Conservation (phyloP, 2,329 filamentous ascomycete genomes). For the Thelonectria olida region DNA sequence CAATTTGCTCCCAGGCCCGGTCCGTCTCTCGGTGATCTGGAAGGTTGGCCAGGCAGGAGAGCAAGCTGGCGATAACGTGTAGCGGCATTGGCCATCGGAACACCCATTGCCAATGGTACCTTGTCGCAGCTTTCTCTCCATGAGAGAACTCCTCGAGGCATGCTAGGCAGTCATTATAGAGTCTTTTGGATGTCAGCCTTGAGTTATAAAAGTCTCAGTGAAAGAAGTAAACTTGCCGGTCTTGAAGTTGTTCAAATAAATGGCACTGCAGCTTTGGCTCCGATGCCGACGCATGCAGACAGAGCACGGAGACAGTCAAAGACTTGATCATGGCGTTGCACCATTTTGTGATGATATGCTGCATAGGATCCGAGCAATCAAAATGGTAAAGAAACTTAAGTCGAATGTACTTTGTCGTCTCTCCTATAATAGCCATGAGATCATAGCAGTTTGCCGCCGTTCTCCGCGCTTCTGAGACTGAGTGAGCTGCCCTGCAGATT, state of each 20-base stretch:
- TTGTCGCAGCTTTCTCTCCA: slow-evolving; percentile 20
- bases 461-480: slow-evolving; percentile 19
- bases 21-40: slow-evolving; percentile 26
- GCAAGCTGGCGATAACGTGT: slow-evolving; percentile 22
- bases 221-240: no score
- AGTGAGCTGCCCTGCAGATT: slow-evolving; percentile 22
- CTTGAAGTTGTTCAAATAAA: slow-evolving; percentile 22
- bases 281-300: slow-evolving; percentile 21
- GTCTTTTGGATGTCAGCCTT: slow-evolving; percentile 8
- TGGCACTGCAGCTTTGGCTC: slow-evolving; percentile 23
- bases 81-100: slow-evolving; percentile 31
- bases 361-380: slow-evolving; percentile 26
- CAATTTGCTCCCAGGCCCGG: slow-evolving; percentile 27
- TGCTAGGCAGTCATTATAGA: slow-evolving; percentile 26
- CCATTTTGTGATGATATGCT: slow-evolving; percentile 23
- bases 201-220: neutral
- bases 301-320: slow-evolving; percentile 23
- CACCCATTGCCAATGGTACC: slow-evolving; percentile 28
- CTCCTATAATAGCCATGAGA: slow-evolving; percentile 21
- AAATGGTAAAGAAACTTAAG: slow-evolving; percentile 26
- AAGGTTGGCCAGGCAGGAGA: slow-evolving; percentile 18
- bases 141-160: slow-evolving; percentile 27
- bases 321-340: slow-evolving; percentile 23
- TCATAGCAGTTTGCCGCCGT: slow-evolving; percentile 19
- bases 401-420: slow-evolving; percentile 20